These are phyloP conservation scores for Eucalyptus viminalis DNA, from an alignment of 345 rosid species.

Conservation along the genomic window DNA sequence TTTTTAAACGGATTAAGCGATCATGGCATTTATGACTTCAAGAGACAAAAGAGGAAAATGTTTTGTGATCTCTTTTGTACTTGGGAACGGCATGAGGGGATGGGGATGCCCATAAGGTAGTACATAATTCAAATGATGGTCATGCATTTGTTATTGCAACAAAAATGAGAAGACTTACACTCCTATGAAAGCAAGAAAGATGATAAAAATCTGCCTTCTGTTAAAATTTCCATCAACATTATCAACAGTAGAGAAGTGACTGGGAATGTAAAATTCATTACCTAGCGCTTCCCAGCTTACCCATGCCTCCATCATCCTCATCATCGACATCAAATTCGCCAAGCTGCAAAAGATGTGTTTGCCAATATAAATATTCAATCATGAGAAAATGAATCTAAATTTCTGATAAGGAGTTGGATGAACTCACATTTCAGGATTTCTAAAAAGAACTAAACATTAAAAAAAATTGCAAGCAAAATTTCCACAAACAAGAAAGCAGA, in stretches of 20 bases:
- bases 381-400: not conserved
- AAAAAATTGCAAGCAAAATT: not conserved
- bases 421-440: not conserved
- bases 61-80: not conserved
- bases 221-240: not conserved
- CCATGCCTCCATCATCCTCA: slow-evolving; percentile 18
- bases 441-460: not conserved
- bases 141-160: not conserved
- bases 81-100: not conserved
- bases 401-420: not conserved
- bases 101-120: not conserved
- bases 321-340: slow-evolving; percentile 21
- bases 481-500: not conserved
- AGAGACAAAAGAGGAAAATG: not conserved
- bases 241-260: not conserved
- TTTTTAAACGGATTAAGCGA: not conserved
- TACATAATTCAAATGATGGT: not conserved
- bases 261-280: not conserved
- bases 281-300: not conserved
- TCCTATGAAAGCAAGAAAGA: not conserved
- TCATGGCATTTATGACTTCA: not conserved
- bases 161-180: not conserved
- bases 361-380: not conserved
- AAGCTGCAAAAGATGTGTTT: slow-evolving; percentile 20
- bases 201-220: not conserved